Evolutionary conservation across 2,329 filamentous ascomycete genomes (phyloP).

Genomic region (Epichloe hybrida): DNA sequence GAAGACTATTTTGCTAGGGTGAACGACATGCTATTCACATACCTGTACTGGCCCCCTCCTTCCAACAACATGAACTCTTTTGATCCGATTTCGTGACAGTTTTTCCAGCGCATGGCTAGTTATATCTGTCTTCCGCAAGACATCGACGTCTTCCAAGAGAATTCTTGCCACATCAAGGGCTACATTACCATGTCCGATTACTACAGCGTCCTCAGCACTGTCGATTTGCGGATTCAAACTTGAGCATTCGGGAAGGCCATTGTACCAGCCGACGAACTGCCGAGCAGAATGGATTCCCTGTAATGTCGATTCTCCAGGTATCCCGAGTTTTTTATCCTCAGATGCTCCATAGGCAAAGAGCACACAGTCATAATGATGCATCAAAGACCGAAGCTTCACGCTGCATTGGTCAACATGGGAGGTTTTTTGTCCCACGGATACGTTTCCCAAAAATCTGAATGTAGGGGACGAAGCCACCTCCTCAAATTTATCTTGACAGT

Average conservation of each 20-base stretch:
- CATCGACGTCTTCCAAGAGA: constrained; percentile 61
- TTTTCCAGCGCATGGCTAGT: constrained; percentile 67
- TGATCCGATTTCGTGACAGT: constrained; percentile 59
- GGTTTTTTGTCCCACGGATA: constrained; percentile 51
- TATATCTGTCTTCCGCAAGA: constrained; percentile 73
- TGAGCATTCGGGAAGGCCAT: constrained; percentile 75
- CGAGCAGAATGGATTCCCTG: constrained; percentile 74
- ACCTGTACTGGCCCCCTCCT: constrained; percentile 80
- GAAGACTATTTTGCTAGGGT: background rate
- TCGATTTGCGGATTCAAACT: constrained; percentile 60
- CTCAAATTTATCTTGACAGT: constrained; percentile 87
- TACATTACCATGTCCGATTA: constrained; percentile 93
- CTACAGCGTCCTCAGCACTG: constrained; percentile 64
- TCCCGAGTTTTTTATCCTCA: constrained; percentile 60
- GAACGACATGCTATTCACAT: constrained; percentile 12
- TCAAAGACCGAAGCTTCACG: constrained; percentile 54
- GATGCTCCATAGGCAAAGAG: constrained; percentile 88
- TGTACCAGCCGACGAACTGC: constrained; percentile 97
- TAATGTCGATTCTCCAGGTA: constrained; percentile 64
- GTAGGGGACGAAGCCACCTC: constrained; percentile 70
- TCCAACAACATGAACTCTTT: constrained; percentile 74
- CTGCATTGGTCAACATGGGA: constrained; percentile 28
- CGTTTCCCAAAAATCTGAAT: constrained; percentile 87
- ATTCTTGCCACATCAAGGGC: constrained; percentile 88
- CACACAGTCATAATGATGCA: constrained; percentile 80